A percentile compares a stretch with the other conserved stretches of the same genome.
Evolutionary conservation across 768 basidiomycete genomes (phyloP).

Genomic region (Lentinula boryana): DNA sequence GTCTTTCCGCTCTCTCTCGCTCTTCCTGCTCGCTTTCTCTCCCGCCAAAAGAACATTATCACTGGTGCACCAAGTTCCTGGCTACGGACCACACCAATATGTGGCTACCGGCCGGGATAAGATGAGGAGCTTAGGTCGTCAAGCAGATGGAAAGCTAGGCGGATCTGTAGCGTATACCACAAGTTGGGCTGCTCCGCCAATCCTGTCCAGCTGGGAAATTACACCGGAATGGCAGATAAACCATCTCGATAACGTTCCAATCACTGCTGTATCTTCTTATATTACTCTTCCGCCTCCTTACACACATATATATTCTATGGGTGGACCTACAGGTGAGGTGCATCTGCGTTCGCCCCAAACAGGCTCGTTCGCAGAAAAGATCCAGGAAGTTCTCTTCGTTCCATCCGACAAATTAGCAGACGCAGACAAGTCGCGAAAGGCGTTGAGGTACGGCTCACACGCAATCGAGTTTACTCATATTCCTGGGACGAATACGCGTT

Average conservation of each 20-base stretch:
- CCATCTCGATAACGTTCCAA: slow-evolving; percentile 38
- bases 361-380: slow-evolving; percentile 35
- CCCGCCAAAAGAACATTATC: slow-evolving; percentile 31
- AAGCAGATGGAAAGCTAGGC: not conserved
- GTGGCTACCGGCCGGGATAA: slow-evolving; percentile 31
- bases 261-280: slow-evolving; percentile 52
- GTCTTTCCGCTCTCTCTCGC: slow-evolving; percentile 46
- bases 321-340: slow-evolving; percentile 47
- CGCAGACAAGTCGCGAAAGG: slow-evolving; percentile 46
- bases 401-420: slow-evolving; percentile 31
- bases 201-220: slow-evolving; percentile 40
- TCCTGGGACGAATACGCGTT: slow-evolving; percentile 14
- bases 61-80: slow-evolving; percentile 34
- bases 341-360: slow-evolving; percentile 29
- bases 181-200: slow-evolving; percentile 43
- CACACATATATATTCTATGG: slow-evolving; percentile 41
- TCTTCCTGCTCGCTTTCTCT: slow-evolving; percentile 45
- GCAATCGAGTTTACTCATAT: slow-evolving; percentile 37
- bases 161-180: slow-evolving; percentile 35
- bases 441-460: slow-evolving; percentile 48
- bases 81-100: slow-evolving; percentile 48
- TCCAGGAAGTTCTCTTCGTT: slow-evolving; percentile 43
- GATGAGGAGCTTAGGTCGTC: slow-evolving; percentile 7
- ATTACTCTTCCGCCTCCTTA: slow-evolving; percentile 42
- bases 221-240: slow-evolving; percentile 22